Evolutionary conservation across 768 basidiomycete species (phyloP).

Genomic region (Dentipellis fragilis): DNA sequence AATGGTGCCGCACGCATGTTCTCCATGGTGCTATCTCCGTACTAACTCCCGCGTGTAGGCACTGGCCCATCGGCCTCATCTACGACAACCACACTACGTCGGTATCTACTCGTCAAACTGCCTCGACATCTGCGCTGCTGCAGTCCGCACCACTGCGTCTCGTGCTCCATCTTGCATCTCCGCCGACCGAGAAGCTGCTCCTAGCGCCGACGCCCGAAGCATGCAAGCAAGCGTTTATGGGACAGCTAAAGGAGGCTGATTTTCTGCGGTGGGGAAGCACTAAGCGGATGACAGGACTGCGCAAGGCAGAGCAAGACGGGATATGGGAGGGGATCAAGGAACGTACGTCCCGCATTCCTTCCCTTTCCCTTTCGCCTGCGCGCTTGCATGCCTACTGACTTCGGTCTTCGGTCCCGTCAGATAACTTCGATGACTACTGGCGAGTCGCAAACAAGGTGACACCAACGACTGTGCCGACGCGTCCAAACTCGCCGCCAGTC

Average conservation of each 20-base stretch:
- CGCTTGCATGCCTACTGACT: no score
- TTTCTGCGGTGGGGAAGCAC: conserved; percentile 96
- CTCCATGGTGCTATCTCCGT: background rate
- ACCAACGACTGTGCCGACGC: conserved; percentile 61
- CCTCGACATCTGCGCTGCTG: conserved; percentile 30
- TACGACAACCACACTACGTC: conserved; percentile 79
- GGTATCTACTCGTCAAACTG: conserved; percentile 35
- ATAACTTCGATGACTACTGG: conserved; percentile 95
- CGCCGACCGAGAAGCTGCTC: conserved; percentile 79
- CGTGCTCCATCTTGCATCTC: conserved; percentile 77
- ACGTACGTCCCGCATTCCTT: conserved; percentile 43
- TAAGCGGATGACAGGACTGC: conserved; percentile 81
- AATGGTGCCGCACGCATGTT: conserved; percentile 49
- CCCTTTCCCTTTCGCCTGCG: no score
- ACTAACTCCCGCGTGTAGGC: conserved; percentile 42
- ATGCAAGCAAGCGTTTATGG: conserved; percentile 93
- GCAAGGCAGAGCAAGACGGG: conserved; percentile 89
- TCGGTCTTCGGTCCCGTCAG: conserved; percentile 29
- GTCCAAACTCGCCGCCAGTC: conserved; percentile 45
- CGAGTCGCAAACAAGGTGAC: conserved; percentile 88
- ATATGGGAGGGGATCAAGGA: conserved; percentile 96
- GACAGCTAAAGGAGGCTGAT: conserved; percentile 92
- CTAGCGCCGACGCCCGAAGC: conserved; percentile 73
- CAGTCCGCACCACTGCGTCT: conserved; percentile 59
- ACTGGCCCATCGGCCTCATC: conserved; percentile 94